Percentiles rank a stretch among this genome's conserved stretches.
Evolutionary conservation across 2,329 filamentous ascomycete genomes (phyloP).

Genomic region (Scedosporium aurantiacum): DNA sequence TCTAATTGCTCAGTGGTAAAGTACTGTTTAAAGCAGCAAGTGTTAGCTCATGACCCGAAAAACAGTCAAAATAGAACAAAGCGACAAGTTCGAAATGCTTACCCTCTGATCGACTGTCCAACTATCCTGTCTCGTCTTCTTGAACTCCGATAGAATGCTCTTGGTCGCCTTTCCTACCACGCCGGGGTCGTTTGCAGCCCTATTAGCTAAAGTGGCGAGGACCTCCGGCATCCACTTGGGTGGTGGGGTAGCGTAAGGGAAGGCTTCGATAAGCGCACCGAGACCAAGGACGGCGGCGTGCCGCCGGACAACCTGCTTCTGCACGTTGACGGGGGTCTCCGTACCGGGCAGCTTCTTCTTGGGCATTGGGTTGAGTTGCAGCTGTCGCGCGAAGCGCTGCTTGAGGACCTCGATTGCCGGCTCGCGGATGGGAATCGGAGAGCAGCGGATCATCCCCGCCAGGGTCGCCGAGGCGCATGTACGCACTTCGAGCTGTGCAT

Average conservation of each 20-base stretch:
- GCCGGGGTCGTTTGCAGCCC: constrained; percentile 78
- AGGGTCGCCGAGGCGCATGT: constrained; percentile 86
- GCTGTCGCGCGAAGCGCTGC: constrained; percentile 63
- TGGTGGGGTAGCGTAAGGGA: constrained; percentile 89
- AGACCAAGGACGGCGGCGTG: constrained; percentile 89
- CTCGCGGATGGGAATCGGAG: constrained; percentile 66
- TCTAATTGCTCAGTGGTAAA: constrained; percentile 90
- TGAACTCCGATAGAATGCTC: constrained; percentile 88
- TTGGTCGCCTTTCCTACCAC: constrained; percentile 95
- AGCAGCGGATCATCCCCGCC: constrained; percentile 96
- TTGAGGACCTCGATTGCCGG: constrained; percentile 67
- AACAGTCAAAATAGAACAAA: constrained; percentile 15
- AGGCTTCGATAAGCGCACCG: constrained; percentile 84
- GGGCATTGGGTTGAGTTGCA: constrained; percentile 79
- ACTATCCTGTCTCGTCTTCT: constrained; percentile 98
- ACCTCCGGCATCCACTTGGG: constrained; percentile 91
- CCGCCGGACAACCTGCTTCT: constrained; percentile 66
- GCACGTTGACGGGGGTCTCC: constrained; percentile 58
- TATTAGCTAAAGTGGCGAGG: constrained; percentile 70
- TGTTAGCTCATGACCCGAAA: neutral
- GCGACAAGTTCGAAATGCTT: constrained; percentile 20
- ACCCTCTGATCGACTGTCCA: constrained; percentile 98
- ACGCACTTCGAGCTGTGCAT: constrained; percentile 85
- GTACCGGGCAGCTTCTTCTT: constrained; percentile 55
- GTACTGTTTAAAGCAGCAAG: constrained; percentile 35